Percentiles rank a stretch among this genome's conserved stretches.
These are phyloP conservation scores for Salix arbutifolia DNA, from an alignment of 345 rosid genomes.

Conservation along the genomic window DNA sequence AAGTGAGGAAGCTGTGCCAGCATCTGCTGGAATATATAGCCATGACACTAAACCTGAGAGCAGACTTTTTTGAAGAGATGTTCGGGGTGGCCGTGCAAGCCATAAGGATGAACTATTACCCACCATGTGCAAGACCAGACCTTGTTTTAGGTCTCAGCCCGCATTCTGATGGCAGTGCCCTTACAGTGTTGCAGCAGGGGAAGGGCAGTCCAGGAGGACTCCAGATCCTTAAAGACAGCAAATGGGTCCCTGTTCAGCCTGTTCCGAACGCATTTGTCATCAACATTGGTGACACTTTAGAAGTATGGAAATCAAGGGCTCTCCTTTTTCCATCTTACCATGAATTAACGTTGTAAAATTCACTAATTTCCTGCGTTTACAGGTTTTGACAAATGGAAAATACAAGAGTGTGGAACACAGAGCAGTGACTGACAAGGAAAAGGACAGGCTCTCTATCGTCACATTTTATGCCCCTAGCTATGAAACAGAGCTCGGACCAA, in stretches of 20 bases:
- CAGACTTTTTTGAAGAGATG: conserved; percentile 57
- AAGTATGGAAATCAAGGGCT: conserved; percentile 34
- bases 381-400: conserved; percentile 93
- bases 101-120: conserved; percentile 96
- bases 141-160: conserved; percentile 95
- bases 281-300: conserved; percentile 89
- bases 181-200: conserved; percentile 82
- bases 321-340: neutral
- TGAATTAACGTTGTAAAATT: neutral
- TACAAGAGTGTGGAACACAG: conserved; percentile 96
- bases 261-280: conserved; percentile 65
- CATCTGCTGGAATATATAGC: conserved; percentile 55
- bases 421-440: conserved; percentile 70
- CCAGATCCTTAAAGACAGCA: conserved; percentile 69
- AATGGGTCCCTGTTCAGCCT: conserved; percentile 66
- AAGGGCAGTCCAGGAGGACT: conserved; percentile 65
- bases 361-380: neutral
- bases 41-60: conserved; percentile 57
- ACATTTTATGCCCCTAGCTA: conserved; percentile 96
- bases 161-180: conserved; percentile 97
- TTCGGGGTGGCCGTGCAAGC: conserved; percentile 85
- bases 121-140: conserved; percentile 92
- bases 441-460: conserved; percentile 81
- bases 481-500: conserved; percentile 73
- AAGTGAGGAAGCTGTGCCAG: conserved; percentile 63